Conservation (phyloP, 208 protist genomes). For the Leishmania arabica region DNA sequence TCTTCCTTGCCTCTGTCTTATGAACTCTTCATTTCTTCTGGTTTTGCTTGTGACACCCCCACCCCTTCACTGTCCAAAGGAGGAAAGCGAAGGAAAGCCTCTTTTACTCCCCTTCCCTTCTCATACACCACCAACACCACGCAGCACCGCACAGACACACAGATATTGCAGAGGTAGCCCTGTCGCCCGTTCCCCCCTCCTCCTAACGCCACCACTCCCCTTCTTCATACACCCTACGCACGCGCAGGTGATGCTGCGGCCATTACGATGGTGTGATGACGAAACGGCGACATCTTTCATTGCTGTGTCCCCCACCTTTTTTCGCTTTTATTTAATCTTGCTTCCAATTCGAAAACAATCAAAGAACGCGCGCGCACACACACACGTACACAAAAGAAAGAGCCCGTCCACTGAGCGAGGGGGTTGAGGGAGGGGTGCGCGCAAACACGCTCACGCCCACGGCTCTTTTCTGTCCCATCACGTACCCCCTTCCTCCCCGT, state of each 20-base stretch:
- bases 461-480: neutral
- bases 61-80: neutral
- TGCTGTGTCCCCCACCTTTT: neutral
- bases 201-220: neutral
- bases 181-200: neutral
- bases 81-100: neutral
- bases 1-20: neutral
- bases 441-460: neutral
- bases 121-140: neutral
- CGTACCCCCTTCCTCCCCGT: neutral
- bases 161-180: neutral
- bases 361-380: neutral
- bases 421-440: neutral
- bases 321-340: neutral
- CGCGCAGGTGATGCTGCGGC: neutral
- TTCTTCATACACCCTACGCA: neutral
- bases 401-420: neutral
- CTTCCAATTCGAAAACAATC: neutral
- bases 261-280: neutral
- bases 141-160: slow-evolving; percentile 1
- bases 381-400: neutral
- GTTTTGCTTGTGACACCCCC: neutral
- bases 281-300: neutral
- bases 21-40: neutral
- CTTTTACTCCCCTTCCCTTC: neutral